Base-by-base conservation (phyloP, 2,329 filamentous ascomycete genomes). In the Talaromyces albobiverticillius region DNA sequence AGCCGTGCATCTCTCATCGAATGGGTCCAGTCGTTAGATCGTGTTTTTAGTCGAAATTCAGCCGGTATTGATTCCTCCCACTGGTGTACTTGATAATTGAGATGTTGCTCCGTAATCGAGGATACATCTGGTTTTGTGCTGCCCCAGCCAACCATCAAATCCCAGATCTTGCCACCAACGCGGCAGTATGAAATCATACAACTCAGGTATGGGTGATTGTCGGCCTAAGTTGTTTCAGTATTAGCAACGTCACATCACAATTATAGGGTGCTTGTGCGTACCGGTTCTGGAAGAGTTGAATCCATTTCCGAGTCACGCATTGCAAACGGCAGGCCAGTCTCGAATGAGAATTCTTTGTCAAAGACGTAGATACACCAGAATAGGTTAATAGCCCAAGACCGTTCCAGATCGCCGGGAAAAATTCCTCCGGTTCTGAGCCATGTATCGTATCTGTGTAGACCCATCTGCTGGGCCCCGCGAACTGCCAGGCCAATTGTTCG, bases 291-390 rank as follows among this genome's bases (percentile, higher is more conserved):
- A 14, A 96, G 74, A 54, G 81, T 81, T 1, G 86, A 83, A 62
- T 95, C 91, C 56, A 96, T 89, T 64, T 95, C 90, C 3, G 86
- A 82, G 64, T 96, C 91, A 60, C 92, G 87, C 20, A 95, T 75
- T 1, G 88, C 85, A 70, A 90, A 95, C 10, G 53, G 53, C 16
- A 0, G 90, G 0, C 91, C 91, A 0, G 89, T 92, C 22, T 87
- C 89, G 63, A 96, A 93, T 54, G 88, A 90, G 90, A 90, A 96
- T 46, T 91, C 81, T 47, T 90, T 81, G 67, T 96, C 91, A 16
- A 95, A 78, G 1, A 93, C 84, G 64, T 93, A 95, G 16, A 91
- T 85, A 1, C 87, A 87, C 91, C 90, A 96, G 20, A 95, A 95
- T 5, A 90, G 82, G 42, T 87, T 83, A 9, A 79, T 71, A 31